Evolutionary conservation across 2,329 filamentous ascomycete genomes (phyloP).

Genomic region (Pseudogymnoascus sp.): DNA sequence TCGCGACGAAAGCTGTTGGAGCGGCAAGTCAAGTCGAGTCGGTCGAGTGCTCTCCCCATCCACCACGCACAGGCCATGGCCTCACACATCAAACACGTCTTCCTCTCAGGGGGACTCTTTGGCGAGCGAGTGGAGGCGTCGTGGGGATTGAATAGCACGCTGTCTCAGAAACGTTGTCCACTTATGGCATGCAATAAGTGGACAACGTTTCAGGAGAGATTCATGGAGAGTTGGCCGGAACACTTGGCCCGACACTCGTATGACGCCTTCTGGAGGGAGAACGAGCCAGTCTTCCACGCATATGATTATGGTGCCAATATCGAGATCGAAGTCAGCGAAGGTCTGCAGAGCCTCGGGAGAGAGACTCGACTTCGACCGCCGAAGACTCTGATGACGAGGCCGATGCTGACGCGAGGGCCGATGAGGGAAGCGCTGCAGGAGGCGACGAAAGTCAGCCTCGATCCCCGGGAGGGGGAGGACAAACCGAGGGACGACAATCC

Average conservation of each 20-base stretch:
- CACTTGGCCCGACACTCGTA: slow-evolving; percentile 12
- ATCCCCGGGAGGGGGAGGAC: too few relatives aligned
- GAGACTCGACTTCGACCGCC: too few relatives aligned
- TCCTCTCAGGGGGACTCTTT: neutral
- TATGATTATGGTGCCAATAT: neutral
- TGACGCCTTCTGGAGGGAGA: slow-evolving; percentile 18
- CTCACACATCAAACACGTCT: neutral
- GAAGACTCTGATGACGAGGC: too few relatives aligned
- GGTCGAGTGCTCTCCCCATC: neutral
- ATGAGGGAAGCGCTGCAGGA: too few relatives aligned
- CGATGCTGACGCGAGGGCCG: too few relatives aligned
- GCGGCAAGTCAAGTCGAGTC: neutral
- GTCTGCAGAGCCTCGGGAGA: too few relatives aligned
- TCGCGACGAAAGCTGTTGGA: neutral
- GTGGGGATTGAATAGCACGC: neutral
- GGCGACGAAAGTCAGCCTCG: too few relatives aligned
- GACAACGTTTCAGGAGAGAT: neutral
- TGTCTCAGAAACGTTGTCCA: neutral
- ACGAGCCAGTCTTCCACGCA: neutral
- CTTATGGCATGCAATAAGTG: neutral
- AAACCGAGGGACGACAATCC: too few relatives aligned
- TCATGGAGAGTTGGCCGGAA: neutral
- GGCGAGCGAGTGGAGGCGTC: neutral
- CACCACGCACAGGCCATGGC: neutral
- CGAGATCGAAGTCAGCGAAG: too few relatives aligned